Conservation (phyloP, 306 rosid genomes). For the Gleditsia sinensis region DNA sequence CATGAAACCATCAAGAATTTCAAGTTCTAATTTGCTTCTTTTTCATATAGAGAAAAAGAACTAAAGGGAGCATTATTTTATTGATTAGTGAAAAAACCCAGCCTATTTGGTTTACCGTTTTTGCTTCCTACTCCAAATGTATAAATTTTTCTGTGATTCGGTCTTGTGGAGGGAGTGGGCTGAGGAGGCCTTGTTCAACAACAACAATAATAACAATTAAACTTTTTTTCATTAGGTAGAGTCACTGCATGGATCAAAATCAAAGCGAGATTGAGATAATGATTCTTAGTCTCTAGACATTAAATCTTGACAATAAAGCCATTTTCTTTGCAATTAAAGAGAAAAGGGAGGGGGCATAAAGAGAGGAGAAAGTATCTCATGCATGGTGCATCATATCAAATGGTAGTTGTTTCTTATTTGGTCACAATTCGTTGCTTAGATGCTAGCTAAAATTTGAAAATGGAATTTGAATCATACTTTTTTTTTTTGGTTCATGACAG, state of each 20-base stretch:
- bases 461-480: too few species aligned
- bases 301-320: not conserved
- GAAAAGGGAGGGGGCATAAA: too few species aligned
- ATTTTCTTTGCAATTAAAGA: not conserved
- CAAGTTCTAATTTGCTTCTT: not conserved
- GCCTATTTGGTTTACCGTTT: not conserved
- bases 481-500: too few species aligned
- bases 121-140: not conserved
- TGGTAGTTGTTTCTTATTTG: not conserved
- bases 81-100: not conserved
- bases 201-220: too few species aligned
- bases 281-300: not conserved
- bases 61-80: not conserved
- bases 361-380: too few species aligned
- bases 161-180: not conserved
- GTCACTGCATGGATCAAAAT: too few species aligned
- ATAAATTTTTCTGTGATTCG: not conserved
- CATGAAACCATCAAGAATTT: not conserved
- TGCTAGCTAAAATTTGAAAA: not conserved
- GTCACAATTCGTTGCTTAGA: not conserved
- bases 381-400: not conserved
- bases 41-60: not conserved
- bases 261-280: not conserved
- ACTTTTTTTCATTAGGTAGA: too few species aligned
- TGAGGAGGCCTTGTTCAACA: not conserved